These are phyloP conservation scores for Erythrobasidium hasegawianum DNA, from an alignment of 1,284 basidiomycete species.

Conservation along the genomic window DNA sequence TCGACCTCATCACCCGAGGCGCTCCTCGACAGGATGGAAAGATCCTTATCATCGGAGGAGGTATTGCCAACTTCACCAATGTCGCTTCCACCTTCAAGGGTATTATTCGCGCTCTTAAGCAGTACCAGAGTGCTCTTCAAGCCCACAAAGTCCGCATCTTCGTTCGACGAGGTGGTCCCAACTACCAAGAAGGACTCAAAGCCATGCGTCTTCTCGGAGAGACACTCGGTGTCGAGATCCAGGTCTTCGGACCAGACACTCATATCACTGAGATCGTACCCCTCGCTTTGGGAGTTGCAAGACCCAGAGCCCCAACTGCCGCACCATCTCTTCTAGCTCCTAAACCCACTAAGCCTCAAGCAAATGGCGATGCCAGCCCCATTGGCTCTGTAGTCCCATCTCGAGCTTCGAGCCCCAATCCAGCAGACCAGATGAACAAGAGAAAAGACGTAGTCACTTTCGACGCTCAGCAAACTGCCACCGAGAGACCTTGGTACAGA, in stretches of 20 bases:
- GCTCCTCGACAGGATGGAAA: slow-evolving; percentile 80
- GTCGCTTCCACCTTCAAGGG: slow-evolving; percentile 99
- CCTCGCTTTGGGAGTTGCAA: slow-evolving; percentile 78
- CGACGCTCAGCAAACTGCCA: slow-evolving; percentile 73
- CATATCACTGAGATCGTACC: slow-evolving; percentile 99
- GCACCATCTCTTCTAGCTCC: slow-evolving; percentile 41
- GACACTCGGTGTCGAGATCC: slow-evolving; percentile 93
- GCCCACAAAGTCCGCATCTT: slow-evolving; percentile 85
- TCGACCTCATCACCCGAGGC: slow-evolving; percentile 94
- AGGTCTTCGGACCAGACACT: slow-evolving; percentile 94
- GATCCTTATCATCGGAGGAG: slow-evolving; percentile 98
- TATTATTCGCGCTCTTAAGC: slow-evolving; percentile 94
- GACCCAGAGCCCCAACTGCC: slow-evolving; percentile 51
- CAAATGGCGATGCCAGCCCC: slow-evolving; percentile 39
- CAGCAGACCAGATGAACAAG: background rate
- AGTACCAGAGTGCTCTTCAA: slow-evolving; percentile 81
- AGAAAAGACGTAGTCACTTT: slow-evolving; percentile 51
- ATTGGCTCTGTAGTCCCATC: slow-evolving; percentile 35
- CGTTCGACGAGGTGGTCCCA: slow-evolving; percentile 95
- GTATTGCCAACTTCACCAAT: slow-evolving; percentile 99
- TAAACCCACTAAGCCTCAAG: slow-evolving; percentile 45
- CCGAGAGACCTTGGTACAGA: slow-evolving; percentile 67
- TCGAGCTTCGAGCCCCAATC: slow-evolving; percentile 24
- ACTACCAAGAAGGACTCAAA: slow-evolving; percentile 99
- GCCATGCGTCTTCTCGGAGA: slow-evolving; percentile 98